Percentiles rank a stretch among this genome's conserved stretches.
These are phyloP conservation scores for Bryum argenteum DNA, from an alignment of 225 moss, liverwort and hornwort genomes.

Conservation along the genomic window DNA sequence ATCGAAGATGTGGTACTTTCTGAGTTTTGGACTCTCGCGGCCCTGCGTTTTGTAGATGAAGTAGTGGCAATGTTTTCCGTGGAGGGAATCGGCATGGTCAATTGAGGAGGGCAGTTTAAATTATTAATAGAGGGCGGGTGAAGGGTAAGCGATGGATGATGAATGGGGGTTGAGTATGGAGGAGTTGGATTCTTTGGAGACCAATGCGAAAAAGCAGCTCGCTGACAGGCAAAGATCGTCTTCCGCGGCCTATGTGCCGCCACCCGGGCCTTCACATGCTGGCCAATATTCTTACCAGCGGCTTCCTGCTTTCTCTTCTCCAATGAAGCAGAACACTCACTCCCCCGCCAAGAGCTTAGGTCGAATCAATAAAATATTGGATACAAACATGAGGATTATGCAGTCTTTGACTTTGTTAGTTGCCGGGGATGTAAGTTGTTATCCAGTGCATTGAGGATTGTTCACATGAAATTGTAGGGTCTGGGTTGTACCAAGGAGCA, in stretches of 20 bases:
- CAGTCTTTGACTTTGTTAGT: conserved; percentile 7
- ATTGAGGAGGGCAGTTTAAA: conserved; percentile 12
- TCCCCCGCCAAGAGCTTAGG: conserved; percentile 46
- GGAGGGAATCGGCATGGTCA: conserved; percentile 21
- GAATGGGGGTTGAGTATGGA: conserved; percentile 84
- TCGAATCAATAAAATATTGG: conserved; percentile 25
- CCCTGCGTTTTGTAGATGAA: conserved; percentile 26
- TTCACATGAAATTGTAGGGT: conserved; percentile 44
- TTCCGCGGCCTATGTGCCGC: conserved; percentile 40
- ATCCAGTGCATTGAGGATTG: conserved; percentile 25
- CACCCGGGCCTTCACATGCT: conserved; percentile 20
- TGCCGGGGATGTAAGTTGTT: conserved; percentile 7
- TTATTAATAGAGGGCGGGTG: conserved; percentile 15
- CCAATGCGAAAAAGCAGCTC: conserved; percentile 70
- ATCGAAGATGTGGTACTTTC: conserved; percentile 4
- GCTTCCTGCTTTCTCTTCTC: conserved; percentile 40
- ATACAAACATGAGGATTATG: conserved; percentile 11
- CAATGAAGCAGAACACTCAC: conserved; percentile 45
- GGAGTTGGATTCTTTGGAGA: conserved; percentile 83
- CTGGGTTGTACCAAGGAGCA: conserved; percentile 60
- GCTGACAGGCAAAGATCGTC: conserved; percentile 65
- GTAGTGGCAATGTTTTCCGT: background rate
- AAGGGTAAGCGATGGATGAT: conserved; percentile 67
- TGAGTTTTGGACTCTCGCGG: conserved; percentile 14
- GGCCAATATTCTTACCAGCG: conserved; percentile 30